phyloP scores from a whole-genome alignment of 306 rosid genomes.

The Senna siamea region DNA sequence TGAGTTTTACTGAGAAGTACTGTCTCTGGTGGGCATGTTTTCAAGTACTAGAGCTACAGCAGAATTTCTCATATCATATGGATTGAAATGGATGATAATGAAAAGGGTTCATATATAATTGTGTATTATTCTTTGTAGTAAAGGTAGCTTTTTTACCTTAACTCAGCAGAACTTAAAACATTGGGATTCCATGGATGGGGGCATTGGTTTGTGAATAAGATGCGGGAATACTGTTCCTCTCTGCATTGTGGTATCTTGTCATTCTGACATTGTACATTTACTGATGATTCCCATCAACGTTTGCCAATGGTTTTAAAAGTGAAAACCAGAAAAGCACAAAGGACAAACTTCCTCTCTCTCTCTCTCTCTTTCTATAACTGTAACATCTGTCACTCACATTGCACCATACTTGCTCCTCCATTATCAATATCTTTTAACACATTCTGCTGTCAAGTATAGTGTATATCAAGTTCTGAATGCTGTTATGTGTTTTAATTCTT shows the following conservation, averaged over 20 bases:
- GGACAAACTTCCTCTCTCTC: conserved; percentile 30
- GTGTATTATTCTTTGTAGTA: conserved; percentile 21
- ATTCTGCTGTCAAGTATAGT: background rate
- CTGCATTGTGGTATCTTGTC: conserved; percentile 37
- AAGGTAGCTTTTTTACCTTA: conserved; percentile 33
- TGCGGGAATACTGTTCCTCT: conserved; percentile 47
- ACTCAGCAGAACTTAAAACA: conserved; percentile 16
- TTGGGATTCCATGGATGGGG: conserved; percentile 34
- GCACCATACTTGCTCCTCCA: conserved; percentile 5
- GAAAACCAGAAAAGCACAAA: conserved; percentile 32
- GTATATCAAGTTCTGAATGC: conserved; percentile 17
- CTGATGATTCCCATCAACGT: conserved; percentile 40
- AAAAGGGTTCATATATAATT: conserved; percentile 36
- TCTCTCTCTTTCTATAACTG: background rate
- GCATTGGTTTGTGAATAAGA: conserved; percentile 40
- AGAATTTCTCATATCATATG: no score
- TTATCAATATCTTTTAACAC: conserved; percentile 9
- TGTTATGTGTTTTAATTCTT: conserved; percentile 19
- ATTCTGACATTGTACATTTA: conserved; percentile 13
- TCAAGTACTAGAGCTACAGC: no score
- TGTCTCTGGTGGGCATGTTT: no score
- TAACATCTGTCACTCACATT: background rate
- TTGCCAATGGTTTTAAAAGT: conserved; percentile 47
- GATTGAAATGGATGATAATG: no score
- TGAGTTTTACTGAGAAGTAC: no score